Evolutionary conservation across 1,284 basidiomycete genomes (phyloP).

Genomic region (Pseudozyma hubeiensis): DNA sequence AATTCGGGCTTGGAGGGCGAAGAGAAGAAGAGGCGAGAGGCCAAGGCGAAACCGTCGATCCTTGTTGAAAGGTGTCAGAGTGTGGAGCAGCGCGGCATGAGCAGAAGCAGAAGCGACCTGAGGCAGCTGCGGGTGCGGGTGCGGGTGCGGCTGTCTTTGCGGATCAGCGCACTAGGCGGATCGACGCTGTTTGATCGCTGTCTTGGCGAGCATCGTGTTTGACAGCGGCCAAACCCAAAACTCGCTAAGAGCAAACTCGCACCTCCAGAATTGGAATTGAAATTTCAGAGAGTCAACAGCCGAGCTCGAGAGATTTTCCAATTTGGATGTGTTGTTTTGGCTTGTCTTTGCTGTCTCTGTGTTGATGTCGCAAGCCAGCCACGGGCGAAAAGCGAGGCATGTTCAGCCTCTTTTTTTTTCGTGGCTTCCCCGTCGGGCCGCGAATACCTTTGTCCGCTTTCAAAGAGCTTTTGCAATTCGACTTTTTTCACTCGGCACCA

Average conservation of each 20-base stretch:
- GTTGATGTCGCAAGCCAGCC: too few species aligned
- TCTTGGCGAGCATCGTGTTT: constrained; percentile 1
- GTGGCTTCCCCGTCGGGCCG: too few species aligned
- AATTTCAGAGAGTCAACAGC: too few species aligned
- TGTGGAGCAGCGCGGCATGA: not conserved
- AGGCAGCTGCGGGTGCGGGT: not conserved
- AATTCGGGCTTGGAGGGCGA: not conserved
- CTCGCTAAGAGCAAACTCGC: not conserved
- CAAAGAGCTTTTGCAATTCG: too few species aligned
- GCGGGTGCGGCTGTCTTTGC: not conserved
- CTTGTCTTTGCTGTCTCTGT: too few species aligned
- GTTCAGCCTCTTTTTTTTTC: too few species aligned
- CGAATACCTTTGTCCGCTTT: too few species aligned
- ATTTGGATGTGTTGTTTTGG: too few species aligned
- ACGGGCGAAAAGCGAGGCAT: too few species aligned
- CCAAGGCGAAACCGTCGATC: not conserved
- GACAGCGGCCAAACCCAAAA: not conserved
- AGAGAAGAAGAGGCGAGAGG: too few species aligned
- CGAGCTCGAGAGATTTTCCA: too few species aligned
- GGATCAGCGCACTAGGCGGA: not conserved
- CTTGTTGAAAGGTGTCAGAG: not conserved
- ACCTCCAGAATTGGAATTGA: not conserved
- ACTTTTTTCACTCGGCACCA: too few species aligned
- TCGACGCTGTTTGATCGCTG: not conserved
- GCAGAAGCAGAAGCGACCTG: not conserved